Evolutionary conservation across 2,329 filamentous ascomycete species (phyloP).

Genomic region (Trichoderma harzianum): DNA sequence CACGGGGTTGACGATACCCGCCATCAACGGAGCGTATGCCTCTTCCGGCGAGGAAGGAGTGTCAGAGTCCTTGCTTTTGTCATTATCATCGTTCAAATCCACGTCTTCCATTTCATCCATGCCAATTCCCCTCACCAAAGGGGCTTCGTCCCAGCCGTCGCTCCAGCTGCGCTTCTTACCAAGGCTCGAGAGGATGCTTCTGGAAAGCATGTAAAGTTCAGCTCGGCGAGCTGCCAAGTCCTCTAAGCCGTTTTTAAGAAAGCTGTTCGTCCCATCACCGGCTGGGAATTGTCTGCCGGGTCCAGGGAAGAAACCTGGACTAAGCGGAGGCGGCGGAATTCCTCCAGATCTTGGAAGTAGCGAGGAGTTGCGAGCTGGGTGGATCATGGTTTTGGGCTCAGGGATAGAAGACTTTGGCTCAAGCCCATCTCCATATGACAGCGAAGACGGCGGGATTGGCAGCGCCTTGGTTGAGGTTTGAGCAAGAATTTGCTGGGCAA

Average conservation of each 20-base stretch:
- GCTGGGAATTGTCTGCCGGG: conserved; percentile 39
- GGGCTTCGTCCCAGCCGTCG: conserved; percentile 67
- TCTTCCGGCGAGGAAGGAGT: not conserved
- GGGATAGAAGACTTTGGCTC: conserved; percentile 62
- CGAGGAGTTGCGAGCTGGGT: conserved; percentile 63
- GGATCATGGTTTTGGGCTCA: conserved; percentile 68
- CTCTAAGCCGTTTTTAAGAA: conserved; percentile 65
- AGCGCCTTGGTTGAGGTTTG: conserved; percentile 69
- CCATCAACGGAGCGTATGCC: conserved; percentile 27
- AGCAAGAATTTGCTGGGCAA: conserved; percentile 71
- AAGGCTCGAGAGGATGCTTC: conserved; percentile 72
- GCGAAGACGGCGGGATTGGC: conserved; percentile 60
- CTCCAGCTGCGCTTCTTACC: conserved; percentile 72
- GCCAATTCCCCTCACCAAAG: conserved; percentile 44
- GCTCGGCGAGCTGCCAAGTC: conserved; percentile 79
- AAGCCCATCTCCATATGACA: conserved; percentile 44
- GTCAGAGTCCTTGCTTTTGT: conserved; percentile 25
- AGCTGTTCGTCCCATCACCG: conserved; percentile 42
- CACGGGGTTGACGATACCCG: conserved; percentile 44
- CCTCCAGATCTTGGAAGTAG: conserved; percentile 39
- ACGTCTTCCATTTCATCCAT: conserved; percentile 55
- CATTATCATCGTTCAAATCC: conserved; percentile 45
- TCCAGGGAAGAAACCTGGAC: conserved; percentile 53
- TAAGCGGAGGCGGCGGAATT: conserved; percentile 38
- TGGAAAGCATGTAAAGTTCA: conserved; percentile 75